Conservation (phyloP, 257 asterid species). For the Rubia yunnanensis region DNA sequence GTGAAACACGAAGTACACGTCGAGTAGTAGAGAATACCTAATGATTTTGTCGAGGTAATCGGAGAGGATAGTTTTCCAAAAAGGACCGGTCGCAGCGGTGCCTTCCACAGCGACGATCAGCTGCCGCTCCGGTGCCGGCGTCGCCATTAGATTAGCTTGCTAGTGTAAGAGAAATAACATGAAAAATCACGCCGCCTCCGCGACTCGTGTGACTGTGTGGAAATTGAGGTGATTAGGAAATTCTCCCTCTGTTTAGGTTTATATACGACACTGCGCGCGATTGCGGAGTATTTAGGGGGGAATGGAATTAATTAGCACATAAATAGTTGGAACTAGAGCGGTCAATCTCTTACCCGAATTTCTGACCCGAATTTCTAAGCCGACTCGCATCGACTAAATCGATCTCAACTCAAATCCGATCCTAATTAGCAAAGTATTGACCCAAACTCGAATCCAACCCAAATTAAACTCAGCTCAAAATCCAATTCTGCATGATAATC, state of each 20-base stretch:
- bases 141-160: background rate
- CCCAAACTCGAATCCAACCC: too few species aligned
- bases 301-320: too few species aligned
- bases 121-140: slow-evolving; percentile 36
- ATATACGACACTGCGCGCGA: background rate
- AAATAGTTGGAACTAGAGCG: too few species aligned
- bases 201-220: background rate
- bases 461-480: too few species aligned
- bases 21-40: slow-evolving; percentile 31
- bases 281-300: background rate
- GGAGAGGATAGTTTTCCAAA: slow-evolving; percentile 60
- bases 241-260: background rate
- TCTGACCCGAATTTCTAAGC: too few species aligned
- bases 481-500: too few species aligned
- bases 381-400: too few species aligned
- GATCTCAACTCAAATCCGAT: too few species aligned
- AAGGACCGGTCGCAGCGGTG: slow-evolving; percentile 81
- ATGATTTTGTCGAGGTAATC: slow-evolving; percentile 77
- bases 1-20: background rate
- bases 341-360: too few species aligned
- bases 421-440: too few species aligned
- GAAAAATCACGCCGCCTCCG: background rate
- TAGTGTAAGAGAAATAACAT: background rate
- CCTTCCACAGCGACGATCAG: slow-evolving; percentile 86
- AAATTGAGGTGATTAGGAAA: background rate